phyloP scores from a whole-genome alignment of 192 early-diverging fungal species.

The Backusella tarrabulga region DNA sequence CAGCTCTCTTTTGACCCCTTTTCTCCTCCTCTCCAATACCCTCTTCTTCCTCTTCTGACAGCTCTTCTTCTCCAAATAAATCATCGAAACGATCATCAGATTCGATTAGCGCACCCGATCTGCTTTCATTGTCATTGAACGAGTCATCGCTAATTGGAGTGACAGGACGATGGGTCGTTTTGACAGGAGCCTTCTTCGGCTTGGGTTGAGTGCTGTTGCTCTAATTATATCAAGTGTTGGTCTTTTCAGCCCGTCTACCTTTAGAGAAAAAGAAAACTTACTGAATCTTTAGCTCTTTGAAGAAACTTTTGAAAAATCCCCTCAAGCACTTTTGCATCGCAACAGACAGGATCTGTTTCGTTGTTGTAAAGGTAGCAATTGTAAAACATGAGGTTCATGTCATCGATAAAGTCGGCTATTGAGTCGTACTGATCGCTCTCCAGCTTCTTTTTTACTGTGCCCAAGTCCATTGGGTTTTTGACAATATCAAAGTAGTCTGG shows the following conservation, averaged over 20 bases:
- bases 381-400: slow-evolving; percentile 68
- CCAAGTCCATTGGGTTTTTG: slow-evolving; percentile 75
- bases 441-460: slow-evolving; percentile 49
- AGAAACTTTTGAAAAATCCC: slow-evolving; percentile 59
- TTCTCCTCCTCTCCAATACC: neutral
- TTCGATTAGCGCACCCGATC: neutral
- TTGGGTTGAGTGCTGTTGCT: neutral
- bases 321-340: slow-evolving; percentile 64
- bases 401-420: slow-evolving; percentile 40
- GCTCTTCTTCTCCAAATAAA: neutral
- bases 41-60: neutral
- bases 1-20: neutral
- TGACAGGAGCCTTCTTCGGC: neutral
- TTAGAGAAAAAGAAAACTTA: neutral
- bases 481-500: slow-evolving; percentile 71
- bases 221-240: too few relatives aligned
- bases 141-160: neutral
- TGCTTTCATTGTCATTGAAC: neutral
- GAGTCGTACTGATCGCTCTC: slow-evolving; percentile 35
- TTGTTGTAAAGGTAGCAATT: slow-evolving; percentile 86
- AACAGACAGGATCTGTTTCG: slow-evolving; percentile 57
- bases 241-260: neutral
- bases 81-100: neutral
- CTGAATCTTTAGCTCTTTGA: slow-evolving; percentile 57
- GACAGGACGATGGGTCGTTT: neutral